Evolutionary conservation across 2,329 filamentous ascomycete genomes (phyloP), one percentile per base, ranked within the genome.

Genomic region (Endoconidiophora laricicola): DNA sequence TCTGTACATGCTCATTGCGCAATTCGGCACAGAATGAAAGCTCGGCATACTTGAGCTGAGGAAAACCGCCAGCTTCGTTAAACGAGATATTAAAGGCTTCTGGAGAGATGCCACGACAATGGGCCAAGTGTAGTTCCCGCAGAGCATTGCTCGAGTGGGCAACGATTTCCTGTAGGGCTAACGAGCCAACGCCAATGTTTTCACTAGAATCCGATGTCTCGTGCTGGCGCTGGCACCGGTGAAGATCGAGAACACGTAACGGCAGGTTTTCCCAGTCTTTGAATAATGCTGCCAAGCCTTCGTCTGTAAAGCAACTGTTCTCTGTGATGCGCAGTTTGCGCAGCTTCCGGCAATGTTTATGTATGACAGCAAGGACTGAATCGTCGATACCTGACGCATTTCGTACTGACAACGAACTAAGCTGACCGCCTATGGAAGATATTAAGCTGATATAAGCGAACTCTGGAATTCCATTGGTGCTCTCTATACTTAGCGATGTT

Each of bases 131-230:
- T 33, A 96, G 68, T 39, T 73, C 68, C 53, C 72, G 70, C 2
- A 96, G 64, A 9, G 65, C 69, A 1, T 65, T 60, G 3, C 85
- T 84, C 0, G 87, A 94, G 60, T 95, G 90, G 0, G 69, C 66
- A 85, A 95, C 94, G 41, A 95, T 65, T 0, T 86, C 84, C 55
- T 73, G 69, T 66, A 96, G 90, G 0, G 83, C 87, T 4, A 73
- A 65, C 0, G 79, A 81, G 48, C 81, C 86, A 29, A 95, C 71
- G 1, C 80, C 79, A 3, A 79, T 76, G 20, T 79, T 73, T 0
- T 86, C 81, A 23, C 75, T 74, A 45, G 69, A 66, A 52, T 85
- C 77, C 84, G 33, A 93, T 61, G 57, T 86, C 77, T 16, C 88
- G 6, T 12, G 3, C 9, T 33, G 29, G 29, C 7, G 7, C 29